A percentile compares a stretch with the other conserved stretches of the same genome.
These are phyloP conservation scores for thale cress (Arabidopsis thaliana) DNA, from an alignment of 345 rosid species.

Conservation along the genomic window TAIR10.1 NC_003071.7:431501-432000, in stretches of 20 bases:
- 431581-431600: conserved; percentile 27
- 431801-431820: background rate
- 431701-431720: conserved; percentile 18
- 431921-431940: conserved; percentile 17
- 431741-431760: conserved; percentile 26
- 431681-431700: conserved; percentile 33
- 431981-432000: conserved; percentile 37
- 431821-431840: background rate
- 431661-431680: conserved; percentile 37
- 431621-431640: conserved; percentile 39
- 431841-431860: background rate
- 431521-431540: conserved; percentile 48
- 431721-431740: conserved; percentile 27
- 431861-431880: conserved; percentile 14
- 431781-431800: background rate
- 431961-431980: background rate
- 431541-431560: conserved; percentile 44
- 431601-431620: conserved; percentile 42
- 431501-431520: conserved; percentile 47
- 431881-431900: conserved; percentile 22
- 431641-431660: conserved; percentile 35
- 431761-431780: background rate
- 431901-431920: background rate
- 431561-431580: conserved; percentile 41
- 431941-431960: background rate